These are phyloP conservation scores for Emiliania huxleyi DNA, from an alignment of 78 protist genomes.

Conservation along the genomic window DNA sequence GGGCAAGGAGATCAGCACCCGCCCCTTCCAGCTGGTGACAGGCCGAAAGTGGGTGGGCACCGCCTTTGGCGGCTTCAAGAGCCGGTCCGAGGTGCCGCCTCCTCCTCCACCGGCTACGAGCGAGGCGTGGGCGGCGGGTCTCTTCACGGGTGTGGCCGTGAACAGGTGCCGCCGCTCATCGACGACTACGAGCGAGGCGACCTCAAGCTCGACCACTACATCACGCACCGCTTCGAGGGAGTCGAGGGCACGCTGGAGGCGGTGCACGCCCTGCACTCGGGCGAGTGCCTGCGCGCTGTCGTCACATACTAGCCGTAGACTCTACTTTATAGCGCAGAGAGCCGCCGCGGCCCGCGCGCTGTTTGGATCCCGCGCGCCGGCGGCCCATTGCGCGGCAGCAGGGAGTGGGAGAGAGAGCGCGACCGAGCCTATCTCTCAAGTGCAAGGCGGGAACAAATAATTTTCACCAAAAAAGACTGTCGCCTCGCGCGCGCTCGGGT, in stretches of 20 bases:
- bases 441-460: too few species aligned
- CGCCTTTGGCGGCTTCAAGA: constrained; percentile 44
- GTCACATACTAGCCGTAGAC: too few species aligned
- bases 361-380: too few species aligned
- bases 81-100: constrained; percentile 37
- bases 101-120: neutral
- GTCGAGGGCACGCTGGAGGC: constrained; percentile 62
- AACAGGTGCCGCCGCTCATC: neutral
- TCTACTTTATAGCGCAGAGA: too few species aligned
- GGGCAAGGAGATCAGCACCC: constrained; percentile 84
- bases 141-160: too few species aligned
- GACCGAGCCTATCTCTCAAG: too few species aligned
- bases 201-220: constrained; percentile 73
- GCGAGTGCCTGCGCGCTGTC: constrained; percentile 49
- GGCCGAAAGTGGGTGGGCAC: constrained; percentile 82
- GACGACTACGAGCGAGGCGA: neutral
- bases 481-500: too few species aligned
- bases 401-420: too few species aligned
- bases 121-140: too few species aligned
- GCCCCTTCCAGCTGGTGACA: constrained; percentile 94
- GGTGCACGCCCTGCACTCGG: constrained; percentile 66
- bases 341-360: too few species aligned
- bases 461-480: too few species aligned
- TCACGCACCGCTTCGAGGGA: constrained; percentile 57
- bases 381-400: too few species aligned